Conservation (phyloP, 2,329 filamentous ascomycete genomes). For the Fusarium hainanense region DNA sequence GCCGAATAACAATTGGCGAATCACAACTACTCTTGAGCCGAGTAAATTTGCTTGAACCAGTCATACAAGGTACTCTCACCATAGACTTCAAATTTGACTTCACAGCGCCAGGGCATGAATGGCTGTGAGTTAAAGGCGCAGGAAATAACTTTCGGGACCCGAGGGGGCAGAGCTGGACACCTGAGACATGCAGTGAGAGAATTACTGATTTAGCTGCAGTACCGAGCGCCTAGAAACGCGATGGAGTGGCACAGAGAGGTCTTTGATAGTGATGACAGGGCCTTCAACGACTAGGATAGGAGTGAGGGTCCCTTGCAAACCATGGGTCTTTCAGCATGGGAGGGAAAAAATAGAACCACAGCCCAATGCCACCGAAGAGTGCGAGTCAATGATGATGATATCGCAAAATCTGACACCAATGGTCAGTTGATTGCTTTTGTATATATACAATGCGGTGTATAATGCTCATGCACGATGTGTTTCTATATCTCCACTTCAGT, state of each 20-base stretch:
- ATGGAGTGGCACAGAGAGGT: neutral
- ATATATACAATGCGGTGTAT: neutral
- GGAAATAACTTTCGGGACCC: neutral
- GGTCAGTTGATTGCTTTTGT: no score
- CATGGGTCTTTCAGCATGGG: neutral
- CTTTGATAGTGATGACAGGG: neutral
- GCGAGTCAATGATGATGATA: neutral
- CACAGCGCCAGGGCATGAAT: neutral
- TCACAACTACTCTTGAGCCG: accelerated
- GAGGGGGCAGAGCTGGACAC: neutral
- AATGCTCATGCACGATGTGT: neutral
- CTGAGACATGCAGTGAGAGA: neutral
- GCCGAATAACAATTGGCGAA: neutral
- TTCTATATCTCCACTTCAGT: neutral
- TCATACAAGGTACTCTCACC: neutral
- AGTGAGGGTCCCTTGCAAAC: neutral
- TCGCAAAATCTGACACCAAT: no score
- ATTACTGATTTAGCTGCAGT: neutral
- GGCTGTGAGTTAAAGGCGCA: neutral
- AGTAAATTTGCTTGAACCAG: neutral
- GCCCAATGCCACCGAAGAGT: neutral
- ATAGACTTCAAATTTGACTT: neutral
- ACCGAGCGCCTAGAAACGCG: neutral
- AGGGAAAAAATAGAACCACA: neutral
- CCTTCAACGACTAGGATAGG: neutral